Base-by-base conservation (phyloP, 106 monocot species). In the Platanthera zijinensis region DNA sequence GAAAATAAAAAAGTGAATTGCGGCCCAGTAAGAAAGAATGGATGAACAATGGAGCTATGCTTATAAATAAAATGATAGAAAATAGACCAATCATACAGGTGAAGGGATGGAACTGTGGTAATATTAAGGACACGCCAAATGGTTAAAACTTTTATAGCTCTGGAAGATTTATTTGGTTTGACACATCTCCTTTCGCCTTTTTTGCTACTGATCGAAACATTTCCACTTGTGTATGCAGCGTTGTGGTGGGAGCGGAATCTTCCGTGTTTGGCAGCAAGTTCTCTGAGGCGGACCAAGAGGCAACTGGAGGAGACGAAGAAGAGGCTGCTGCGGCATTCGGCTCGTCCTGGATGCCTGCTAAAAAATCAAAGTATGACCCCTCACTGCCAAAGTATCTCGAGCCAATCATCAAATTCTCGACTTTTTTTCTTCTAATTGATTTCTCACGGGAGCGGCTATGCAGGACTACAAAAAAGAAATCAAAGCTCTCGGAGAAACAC, bases 301-400 rank as follows among this genome's bases (percentile, higher is more conserved):
- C 74, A 48, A 50, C 75, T 10, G 80, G 59, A 39, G 72, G 61
- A 2, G 81, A 78, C 45, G 86, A 77, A 66, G 88, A 87, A 51
- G 93, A 89, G 77, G 96, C 81, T 51, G 81, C 72, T 19, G 59
- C 81, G 32, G 94, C 86, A 1, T 99, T 99, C 68, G 85, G 82
- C 75, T 90, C 91, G 73, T 80, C 84, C 19, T 94, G 94, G 94
- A 71, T 99, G 82, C 92, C 94, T 62, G 83, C 84, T 51, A 86
- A 84, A 73, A 92, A 88, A 57, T 22, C 89, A 48, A 91, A 81
- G 97, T 99, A 89, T 71, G 57, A 46, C 21, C 22, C 8, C 61
- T 56, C 22, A 17, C 61, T 56, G 54, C 49, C 49, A 63, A 48
- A 66, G 5, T 45, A 18, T 52, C 15, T 17, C 10, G 7, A 71